A percentile compares a stretch with the other conserved stretches of the same genome.
Conservation (phyloP, 1,284 basidiomycete species). For the Mycosarcoma mackinlayi region DNA sequence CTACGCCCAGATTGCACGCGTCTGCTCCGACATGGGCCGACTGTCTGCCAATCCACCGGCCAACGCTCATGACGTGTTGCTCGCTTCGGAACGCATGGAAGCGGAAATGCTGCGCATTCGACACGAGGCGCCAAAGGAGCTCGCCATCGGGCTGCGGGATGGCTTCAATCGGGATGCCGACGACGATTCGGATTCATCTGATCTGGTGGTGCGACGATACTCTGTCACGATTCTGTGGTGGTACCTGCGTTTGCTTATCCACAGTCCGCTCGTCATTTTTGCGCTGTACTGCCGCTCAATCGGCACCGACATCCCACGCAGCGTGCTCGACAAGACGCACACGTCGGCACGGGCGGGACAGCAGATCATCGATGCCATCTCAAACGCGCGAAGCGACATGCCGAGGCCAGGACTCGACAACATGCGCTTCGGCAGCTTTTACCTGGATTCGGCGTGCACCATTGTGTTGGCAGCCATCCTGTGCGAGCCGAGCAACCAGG, state of each 20-base stretch:
- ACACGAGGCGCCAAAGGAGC: constrained; percentile 33
- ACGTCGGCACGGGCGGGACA: constrained; percentile 32
- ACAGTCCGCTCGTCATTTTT: constrained; percentile 46
- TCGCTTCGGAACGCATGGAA: constrained; percentile 42
- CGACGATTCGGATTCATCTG: constrained; percentile 39
- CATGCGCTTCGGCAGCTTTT: constrained; percentile 48
- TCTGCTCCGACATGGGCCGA: constrained; percentile 40
- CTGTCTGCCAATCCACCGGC: constrained; percentile 48
- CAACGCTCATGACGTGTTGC: constrained; percentile 39
- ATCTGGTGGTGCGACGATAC: constrained; percentile 45
- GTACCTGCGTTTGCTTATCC: constrained; percentile 45
- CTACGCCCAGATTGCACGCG: constrained; percentile 30
- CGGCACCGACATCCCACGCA: constrained; percentile 35
- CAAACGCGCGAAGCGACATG: constrained; percentile 33
- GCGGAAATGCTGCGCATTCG: constrained; percentile 44
- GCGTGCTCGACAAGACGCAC: constrained; percentile 40
- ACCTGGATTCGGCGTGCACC: constrained; percentile 46
- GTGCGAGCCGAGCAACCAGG: constrained; percentile 46
- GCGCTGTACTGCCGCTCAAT: constrained; percentile 47
- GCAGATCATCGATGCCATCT: constrained; percentile 46
- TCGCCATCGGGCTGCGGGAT: constrained; percentile 31
- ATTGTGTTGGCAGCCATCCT: constrained; percentile 42
- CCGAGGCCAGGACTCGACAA: constrained; percentile 44
- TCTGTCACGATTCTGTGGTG: constrained; percentile 44
- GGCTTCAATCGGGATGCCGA: constrained; percentile 32